Evolutionary conservation across 768 basidiomycete species (phyloP), one percentile per base, ranked within the genome.

Genomic region (Mycena polygramma): DNA sequence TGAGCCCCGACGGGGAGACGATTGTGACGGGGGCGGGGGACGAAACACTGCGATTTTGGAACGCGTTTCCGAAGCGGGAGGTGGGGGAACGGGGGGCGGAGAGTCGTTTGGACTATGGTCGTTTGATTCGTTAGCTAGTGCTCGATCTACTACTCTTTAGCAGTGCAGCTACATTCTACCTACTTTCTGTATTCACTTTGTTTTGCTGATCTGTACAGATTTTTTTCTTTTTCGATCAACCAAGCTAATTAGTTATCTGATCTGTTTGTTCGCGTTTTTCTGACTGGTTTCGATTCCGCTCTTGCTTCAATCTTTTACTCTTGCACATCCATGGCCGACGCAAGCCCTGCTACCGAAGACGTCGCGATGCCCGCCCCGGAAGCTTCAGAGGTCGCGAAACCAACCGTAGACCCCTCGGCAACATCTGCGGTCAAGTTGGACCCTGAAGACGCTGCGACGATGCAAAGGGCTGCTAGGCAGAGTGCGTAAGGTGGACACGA

Each of bases 21-120:
- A 98, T 99, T 71, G 98, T 98, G 35, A 99, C 97, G 0, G 97
- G 97, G 19, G 97, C 97, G 0, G 97, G 97, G 0, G 97, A 99
- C 79, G 97, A 99, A 83, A 99, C 97, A 5, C 82, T 99, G 62
- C 82, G 96, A 71, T 99, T 99, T 81, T 99, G 97, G 97, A 97
- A 96, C 79, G 96, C 96, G 0, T 98, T 99, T 77, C 94, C 94
- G n/a, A 91, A 90, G 80, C 88, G 84, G 73, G 91, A 91, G 74
- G 81, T 78, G 60, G 77, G 78, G 19, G 80, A 79, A 66, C 73
- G 83, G 51, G 81, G 80, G 63, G 75, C 76, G 64, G 86, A 84
- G 61, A 87, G 87, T 72, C 76, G 79, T 64, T 72, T 89, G 71
- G 87, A 88, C 76, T 88, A 85, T 79, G 86, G 83, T 0, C 80